Conservation (phyloP, 2,329 filamentous ascomycete genomes). For the Trichoderma endophyticum region DNA sequence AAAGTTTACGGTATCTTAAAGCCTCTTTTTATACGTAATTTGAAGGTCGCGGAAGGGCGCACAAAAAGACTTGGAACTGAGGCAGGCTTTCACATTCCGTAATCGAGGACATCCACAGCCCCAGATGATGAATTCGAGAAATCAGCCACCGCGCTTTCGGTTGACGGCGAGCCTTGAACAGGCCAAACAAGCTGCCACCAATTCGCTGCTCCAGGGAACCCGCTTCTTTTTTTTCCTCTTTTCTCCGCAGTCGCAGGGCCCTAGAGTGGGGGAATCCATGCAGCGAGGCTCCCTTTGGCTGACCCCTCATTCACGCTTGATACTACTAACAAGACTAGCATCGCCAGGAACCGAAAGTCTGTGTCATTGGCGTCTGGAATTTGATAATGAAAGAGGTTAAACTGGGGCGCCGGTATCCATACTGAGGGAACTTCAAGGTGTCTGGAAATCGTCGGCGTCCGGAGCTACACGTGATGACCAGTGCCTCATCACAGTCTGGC, state of each 20-base stretch:
- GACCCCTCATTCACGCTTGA: slow-evolving; percentile 6
- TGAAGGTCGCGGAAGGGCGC: neutral
- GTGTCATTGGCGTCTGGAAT: slow-evolving; percentile 16
- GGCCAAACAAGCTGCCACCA: neutral
- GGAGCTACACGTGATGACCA: neutral
- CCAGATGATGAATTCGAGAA: neutral
- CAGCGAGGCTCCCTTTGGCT: neutral
- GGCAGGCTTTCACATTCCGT: neutral
- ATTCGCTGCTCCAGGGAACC: neutral
- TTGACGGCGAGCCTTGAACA: slow-evolving; percentile 1
- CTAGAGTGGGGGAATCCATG: slow-evolving; percentile 8
- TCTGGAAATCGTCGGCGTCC: neutral
- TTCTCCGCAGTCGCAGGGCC: slow-evolving; percentile 10
- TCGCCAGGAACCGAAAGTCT: slow-evolving; percentile 17
- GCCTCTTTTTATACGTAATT: neutral
- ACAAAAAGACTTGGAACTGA: neutral
- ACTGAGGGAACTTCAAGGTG: neutral
- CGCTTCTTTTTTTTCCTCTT: slow-evolving; percentile 4
- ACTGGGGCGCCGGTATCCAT: neutral
- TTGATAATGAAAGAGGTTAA: slow-evolving; percentile 1
- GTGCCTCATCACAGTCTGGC: neutral
- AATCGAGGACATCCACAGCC: slow-evolving; percentile 9
- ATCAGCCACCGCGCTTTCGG: neutral
- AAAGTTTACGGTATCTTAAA: neutral
- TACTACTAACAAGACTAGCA: slow-evolving; percentile 6